A percentile compares a stretch with the other conserved stretches of the same genome.
These are phyloP conservation scores for Pseudocercospora crystallina DNA, from an alignment of 2,329 filamentous ascomycete genomes.

Conservation along the genomic window DNA sequence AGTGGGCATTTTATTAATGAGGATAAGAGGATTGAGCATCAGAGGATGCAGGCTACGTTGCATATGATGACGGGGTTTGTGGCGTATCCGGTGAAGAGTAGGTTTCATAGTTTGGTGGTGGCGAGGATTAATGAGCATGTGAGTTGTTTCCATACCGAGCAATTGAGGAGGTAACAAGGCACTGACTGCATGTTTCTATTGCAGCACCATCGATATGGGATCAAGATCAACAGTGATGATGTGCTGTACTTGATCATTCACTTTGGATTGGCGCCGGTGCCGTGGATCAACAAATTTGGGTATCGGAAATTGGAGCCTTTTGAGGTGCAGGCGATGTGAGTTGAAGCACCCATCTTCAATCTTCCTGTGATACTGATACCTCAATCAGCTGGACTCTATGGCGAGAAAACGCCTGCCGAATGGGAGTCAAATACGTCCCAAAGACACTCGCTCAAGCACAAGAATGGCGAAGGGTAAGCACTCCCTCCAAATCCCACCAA, in stretches of 20 bases:
- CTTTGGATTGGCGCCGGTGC: constrained; percentile 12
- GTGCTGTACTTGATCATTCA: constrained; percentile 14
- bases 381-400: neutral
- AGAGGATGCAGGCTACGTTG: constrained; percentile 13
- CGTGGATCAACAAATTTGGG: constrained; percentile 16
- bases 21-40: constrained; percentile 12
- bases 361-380: no score
- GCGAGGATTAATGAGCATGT: constrained; percentile 12
- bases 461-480: constrained; percentile 4
- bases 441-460: neutral
- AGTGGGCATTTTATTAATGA: constrained; percentile 16
- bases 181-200: no score
- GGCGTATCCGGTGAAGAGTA: constrained; percentile 6
- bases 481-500: neutral
- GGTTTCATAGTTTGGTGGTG: constrained; percentile 10
- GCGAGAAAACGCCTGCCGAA: constrained; percentile 1
- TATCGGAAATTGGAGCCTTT: constrained; percentile 14
- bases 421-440: constrained; percentile 1
- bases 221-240: constrained; percentile 16
- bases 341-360: neutral
- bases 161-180: no score
- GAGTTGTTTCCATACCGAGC: no score
- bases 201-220: constrained; percentile 14
- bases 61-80: constrained; percentile 9
- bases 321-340: constrained; percentile 7